phyloP scores from a whole-genome alignment of 2,329 filamentous ascomycete genomes.

The Talaromyces sp. region DNA sequence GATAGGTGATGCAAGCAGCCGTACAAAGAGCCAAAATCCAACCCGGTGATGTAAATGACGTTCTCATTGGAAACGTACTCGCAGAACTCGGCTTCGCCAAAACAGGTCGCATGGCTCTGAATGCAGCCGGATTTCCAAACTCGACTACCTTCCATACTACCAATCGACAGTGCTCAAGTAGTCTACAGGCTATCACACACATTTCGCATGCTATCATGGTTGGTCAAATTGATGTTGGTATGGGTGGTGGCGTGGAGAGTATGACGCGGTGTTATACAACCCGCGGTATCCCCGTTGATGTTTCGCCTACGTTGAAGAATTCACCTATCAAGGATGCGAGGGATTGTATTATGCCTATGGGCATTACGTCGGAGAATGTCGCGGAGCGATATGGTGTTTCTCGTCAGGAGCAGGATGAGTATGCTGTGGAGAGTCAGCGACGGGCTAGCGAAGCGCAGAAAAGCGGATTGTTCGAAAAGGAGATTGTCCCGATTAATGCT shows the following conservation, averaged over 20 bases:
- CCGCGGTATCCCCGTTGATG: constrained; percentile 26
- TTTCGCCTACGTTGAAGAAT: constrained; percentile 23
- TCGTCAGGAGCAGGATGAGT: constrained; percentile 74
- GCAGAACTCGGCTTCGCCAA: constrained; percentile 74
- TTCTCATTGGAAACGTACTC: constrained; percentile 70
- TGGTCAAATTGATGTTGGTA: constrained; percentile 77
- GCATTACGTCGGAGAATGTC: constrained; percentile 93
- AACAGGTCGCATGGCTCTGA: constrained; percentile 78
- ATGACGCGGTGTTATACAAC: constrained; percentile 58
- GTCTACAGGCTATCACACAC: constrained; percentile 87
- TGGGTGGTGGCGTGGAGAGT: constrained; percentile 82
- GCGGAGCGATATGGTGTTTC: constrained; percentile 78
- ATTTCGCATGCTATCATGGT: constrained; percentile 77
- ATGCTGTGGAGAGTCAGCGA: constrained; percentile 77
- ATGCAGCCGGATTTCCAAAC: constrained; percentile 87
- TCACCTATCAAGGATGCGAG: constrained; percentile 57
- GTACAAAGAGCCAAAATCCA: constrained; percentile 51
- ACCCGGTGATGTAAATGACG: constrained; percentile 77
- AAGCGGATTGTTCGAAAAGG: constrained; percentile 79
- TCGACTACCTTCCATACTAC: constrained; percentile 73
- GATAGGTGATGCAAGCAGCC: constrained; percentile 27
- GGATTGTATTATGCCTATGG: constrained; percentile 90
- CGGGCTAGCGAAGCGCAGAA: constrained; percentile 83
- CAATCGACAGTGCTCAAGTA: constrained; percentile 94
- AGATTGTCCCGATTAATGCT: constrained; percentile 84